Conservation (phyloP, 192 early-diverging fungal species). For the Thoreauomyces humboldtii region DNA sequence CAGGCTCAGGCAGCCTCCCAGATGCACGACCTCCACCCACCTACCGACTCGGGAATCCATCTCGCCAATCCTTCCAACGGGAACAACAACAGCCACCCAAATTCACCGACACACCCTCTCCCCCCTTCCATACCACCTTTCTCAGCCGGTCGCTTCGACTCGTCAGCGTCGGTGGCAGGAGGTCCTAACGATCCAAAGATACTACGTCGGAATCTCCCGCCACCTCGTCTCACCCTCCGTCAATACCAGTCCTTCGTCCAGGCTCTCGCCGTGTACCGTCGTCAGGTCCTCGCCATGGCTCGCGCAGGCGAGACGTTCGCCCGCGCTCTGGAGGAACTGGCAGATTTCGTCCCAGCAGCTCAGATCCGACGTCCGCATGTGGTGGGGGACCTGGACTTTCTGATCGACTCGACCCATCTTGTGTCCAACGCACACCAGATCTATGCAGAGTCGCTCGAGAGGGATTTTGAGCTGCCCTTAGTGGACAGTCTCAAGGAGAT, state of each 20-base stretch:
- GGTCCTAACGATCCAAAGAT: constrained; percentile 32
- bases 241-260: constrained; percentile 48
- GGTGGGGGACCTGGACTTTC: constrained; percentile 50
- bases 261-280: constrained; percentile 40
- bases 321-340: constrained; percentile 47
- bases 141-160: constrained; percentile 14
- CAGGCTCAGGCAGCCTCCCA: constrained; percentile 21
- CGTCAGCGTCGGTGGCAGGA: constrained; percentile 24
- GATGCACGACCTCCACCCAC: background rate
- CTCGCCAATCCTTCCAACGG: background rate
- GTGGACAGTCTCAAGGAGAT: constrained; percentile 35
- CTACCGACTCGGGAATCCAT: constrained; percentile 1
- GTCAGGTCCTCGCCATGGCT: constrained; percentile 46
- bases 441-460: constrained; percentile 45
- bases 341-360: constrained; percentile 46
- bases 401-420: constrained; percentile 53
- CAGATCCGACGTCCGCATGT: constrained; percentile 31
- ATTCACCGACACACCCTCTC: background rate
- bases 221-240: constrained; percentile 36
- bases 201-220: constrained; percentile 13
- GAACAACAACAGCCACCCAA: background rate
- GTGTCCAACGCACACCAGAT: constrained; percentile 52
- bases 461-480: constrained; percentile 49
- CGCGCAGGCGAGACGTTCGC: constrained; percentile 52
- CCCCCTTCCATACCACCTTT: constrained; percentile 15